Conservation (phyloP, 176 grass and related monocot genomes). For the Olyra latifolia region DNA sequence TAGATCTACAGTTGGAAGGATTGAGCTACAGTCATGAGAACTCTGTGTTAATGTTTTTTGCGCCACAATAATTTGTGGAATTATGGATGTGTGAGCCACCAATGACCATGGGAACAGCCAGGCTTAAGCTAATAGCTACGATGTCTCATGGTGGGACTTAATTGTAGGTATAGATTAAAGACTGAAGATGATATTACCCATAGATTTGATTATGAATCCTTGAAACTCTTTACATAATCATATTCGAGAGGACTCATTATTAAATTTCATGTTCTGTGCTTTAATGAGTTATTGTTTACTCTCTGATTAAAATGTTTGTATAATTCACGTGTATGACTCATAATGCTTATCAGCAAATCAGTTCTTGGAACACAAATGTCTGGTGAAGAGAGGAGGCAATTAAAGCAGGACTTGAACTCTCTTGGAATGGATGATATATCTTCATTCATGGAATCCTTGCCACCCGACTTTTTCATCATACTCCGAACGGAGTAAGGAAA, state of each 20-base stretch:
- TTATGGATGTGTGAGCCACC: background rate
- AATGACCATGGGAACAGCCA: background rate
- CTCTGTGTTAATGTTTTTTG: background rate
- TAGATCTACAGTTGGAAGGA: background rate
- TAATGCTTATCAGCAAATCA: conserved; percentile 67
- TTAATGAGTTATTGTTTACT: background rate
- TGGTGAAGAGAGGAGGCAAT: conserved; percentile 67
- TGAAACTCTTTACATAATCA: background rate
- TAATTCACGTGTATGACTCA: background rate
- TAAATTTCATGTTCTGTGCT: conserved; percentile 3
- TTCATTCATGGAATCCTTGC: conserved; percentile 88
- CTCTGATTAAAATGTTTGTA: background rate
- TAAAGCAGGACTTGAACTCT: conserved; percentile 68
- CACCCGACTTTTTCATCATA: conserved; percentile 73
- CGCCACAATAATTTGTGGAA: background rate
- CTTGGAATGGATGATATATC: conserved; percentile 85
- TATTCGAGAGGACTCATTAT: background rate
- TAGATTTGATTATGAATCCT: background rate
- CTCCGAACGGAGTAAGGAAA: conserved; percentile 78
- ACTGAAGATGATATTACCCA: background rate
- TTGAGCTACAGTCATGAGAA: background rate
- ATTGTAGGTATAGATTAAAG: background rate
- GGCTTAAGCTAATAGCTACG: background rate
- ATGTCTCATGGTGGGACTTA: background rate
- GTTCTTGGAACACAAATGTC: conserved; percentile 74